Base-by-base conservation (phyloP, 805 yeast genomes). In the Trichomonascus vanleenenianus region DNA sequence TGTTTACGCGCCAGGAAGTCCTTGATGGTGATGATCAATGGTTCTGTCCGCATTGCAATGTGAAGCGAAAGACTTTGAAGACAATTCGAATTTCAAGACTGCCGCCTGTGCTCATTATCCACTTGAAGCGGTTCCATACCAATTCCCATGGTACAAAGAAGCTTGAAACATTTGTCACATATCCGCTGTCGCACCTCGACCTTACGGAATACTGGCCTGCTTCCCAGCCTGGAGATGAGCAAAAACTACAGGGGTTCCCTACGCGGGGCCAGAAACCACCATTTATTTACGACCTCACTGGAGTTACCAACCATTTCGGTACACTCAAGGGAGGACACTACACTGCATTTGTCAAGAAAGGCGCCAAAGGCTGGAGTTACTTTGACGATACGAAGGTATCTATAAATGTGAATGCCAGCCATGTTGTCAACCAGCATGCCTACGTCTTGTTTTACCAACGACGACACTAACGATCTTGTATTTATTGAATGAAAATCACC, bases 251-350 rank as follows among this genome's bases (percentile, higher is more conserved):
- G 3, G 66, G 74, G 10, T 72, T 85, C 18, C 83, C 86, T 0
- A 36, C 61, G 1, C 67, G 95, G 49, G 87, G 85, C 16, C 96
- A 88, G 64, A 59, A 61, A 0, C 81, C 94, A 0, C 96, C 96
- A 2, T 89, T 87, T 64, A 68, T 73, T 22, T 89, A 88, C 61
- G 76, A 76, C 50, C 62, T 89, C 18, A 83, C 76, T 56, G 95
- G 85, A 0, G 95, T 88, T 1, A 86, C 86, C 12, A 80, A 85
- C 53, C 97, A 89, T 62, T 79, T 67, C 50, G 97, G 97, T 10
- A 79, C 83, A 34, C 69, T 89, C 33, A 75, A 80, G 36, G 84
- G 89, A 7, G 97, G 97, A 0, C 97, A 89, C 63, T 89, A 89
- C 63, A 89, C 96, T 0, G 68, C 95, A 1, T 85, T 71, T 58